A percentile compares a stretch with the other conserved stretches of the same genome.
Conservation (phyloP, 768 basidiomycete species). For the Collybia mongolica region DNA sequence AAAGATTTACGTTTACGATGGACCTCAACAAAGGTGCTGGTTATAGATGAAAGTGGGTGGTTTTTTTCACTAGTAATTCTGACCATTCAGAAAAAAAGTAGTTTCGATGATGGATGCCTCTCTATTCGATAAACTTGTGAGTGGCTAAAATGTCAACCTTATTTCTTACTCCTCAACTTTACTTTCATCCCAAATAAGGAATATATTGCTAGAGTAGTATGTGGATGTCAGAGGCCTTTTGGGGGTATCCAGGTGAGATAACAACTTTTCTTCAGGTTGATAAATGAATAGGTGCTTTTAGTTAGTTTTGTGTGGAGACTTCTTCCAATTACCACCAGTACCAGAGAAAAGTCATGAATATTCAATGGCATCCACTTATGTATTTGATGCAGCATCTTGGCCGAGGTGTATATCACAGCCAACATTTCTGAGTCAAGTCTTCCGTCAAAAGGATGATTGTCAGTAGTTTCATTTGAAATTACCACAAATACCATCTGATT, state of each 20-base stretch:
- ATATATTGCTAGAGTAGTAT: conserved; percentile 37
- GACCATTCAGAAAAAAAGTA: conserved; percentile 7
- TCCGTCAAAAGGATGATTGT: conserved; percentile 68
- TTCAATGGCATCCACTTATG: conserved; percentile 51
- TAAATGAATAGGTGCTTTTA: conserved; percentile 19
- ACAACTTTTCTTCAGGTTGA: background rate
- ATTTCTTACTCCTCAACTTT: conserved; percentile 11
- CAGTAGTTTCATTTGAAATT: conserved; percentile 1
- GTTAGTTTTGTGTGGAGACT: conserved; percentile 76
- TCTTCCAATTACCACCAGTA: conserved; percentile 80
- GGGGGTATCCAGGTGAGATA: conserved; percentile 62
- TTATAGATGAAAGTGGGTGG: conserved; percentile 70
- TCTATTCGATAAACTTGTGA: conserved; percentile 69
- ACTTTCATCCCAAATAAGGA: conserved; percentile 30
- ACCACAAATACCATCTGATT: background rate
- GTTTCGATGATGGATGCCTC: conserved; percentile 78
- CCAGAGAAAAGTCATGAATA: conserved; percentile 33
- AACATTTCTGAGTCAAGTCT: conserved; percentile 58
- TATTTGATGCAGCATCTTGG: conserved; percentile 71
- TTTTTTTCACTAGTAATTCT: background rate
- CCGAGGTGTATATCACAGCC: conserved; percentile 44
- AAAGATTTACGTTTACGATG: conserved; percentile 39
- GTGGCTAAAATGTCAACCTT: conserved; percentile 20
- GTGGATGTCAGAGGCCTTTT: conserved; percentile 46
- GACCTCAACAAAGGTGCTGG: conserved; percentile 48